Base-by-base conservation (phyloP, 345 rosid genomes). In the Adansonia digitata region DNA sequence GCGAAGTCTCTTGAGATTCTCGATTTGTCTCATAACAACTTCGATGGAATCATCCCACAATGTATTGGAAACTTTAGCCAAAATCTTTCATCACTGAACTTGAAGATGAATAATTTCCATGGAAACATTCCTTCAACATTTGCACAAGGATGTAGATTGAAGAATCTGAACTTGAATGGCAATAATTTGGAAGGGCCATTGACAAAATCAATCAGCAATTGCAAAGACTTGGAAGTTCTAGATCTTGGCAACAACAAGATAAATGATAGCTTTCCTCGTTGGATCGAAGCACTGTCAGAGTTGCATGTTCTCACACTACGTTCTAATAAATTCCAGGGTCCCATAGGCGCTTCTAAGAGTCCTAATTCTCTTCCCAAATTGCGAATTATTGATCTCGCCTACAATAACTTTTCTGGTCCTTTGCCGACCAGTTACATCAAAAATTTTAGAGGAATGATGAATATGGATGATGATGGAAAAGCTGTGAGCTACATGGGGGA, bases 331-430 rank as follows among this genome's bases (percentile, higher is more conserved):
- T 63, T 79, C 5, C 40, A 29, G 9, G 15, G 46, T 43, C 11
- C 46, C 10, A 43, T 43, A 11, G 2, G 0, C 13, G 46, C 46
- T 43, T 13, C 15, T 43, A 43, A 2, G 46, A 43, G 46, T 43
- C 10, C 15, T 43, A 0, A 2, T 1, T 43, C 46, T 43, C 46
- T 43, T 43, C 15, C 4, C 0, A 43, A 43, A 43, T 43, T 11
- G 15, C 0, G 15, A 43, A 43, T 43, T 8, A 13, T 43, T 43
- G 15, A 43, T 43, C 3, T 43, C 46, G 9, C 46, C 4, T 43
- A 1, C 40, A 85, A 82, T 27, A 24, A 5, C 4, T 81, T 86
- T 24, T 37, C 1, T 2, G 88, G 90, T 17, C 39, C 72, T 5
- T 48, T 82, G 9, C 79, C 81, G 12, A 43, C 15, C 46, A 3